Evolutionary conservation across 768 basidiomycete species (phyloP).

Genomic region (Tylopilus sp.): DNA sequence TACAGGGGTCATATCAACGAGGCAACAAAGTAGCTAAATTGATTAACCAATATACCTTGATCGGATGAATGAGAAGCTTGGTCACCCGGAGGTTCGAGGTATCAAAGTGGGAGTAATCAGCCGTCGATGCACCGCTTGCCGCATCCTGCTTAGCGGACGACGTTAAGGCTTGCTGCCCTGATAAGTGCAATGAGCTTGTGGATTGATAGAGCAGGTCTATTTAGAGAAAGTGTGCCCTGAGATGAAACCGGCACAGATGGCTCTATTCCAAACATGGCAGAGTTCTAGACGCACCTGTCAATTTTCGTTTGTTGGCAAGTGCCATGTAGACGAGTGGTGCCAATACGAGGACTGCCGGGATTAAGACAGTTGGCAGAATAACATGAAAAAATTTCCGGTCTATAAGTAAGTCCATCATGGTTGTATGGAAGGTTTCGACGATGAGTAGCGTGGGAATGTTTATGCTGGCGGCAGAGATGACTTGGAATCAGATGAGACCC

Average conservation of each 20-base stretch:
- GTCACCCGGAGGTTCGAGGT: constrained; percentile 41
- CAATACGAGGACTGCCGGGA: constrained; percentile 10
- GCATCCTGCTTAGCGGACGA: background rate
- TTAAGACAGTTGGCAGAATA: no score
- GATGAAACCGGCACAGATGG: background rate
- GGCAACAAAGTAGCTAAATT: background rate
- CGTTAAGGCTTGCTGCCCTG: background rate
- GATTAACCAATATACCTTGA: constrained; percentile 45
- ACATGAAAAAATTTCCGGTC: constrained; percentile 1
- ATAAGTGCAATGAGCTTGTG: constrained; percentile 14
- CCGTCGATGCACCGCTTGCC: background rate
- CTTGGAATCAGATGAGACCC: no score
- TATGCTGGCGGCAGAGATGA: no score
- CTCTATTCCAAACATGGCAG: constrained; percentile 1
- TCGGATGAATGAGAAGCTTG: constrained; percentile 62
- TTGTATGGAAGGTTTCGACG: no score
- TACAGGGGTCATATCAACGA: constrained; percentile 24
- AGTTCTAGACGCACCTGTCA: constrained; percentile 16
- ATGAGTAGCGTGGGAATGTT: no score
- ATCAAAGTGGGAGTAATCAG: constrained; percentile 23
- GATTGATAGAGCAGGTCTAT: background rate
- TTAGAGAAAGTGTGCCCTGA: background rate
- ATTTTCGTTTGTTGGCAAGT: constrained; percentile 1
- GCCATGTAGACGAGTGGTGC: constrained; percentile 18
- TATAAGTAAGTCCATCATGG: constrained; percentile 2